These are phyloP conservation scores for Colletotrichum siamense DNA, from an alignment of 2,329 filamentous ascomycete genomes.

Conservation along the genomic window DNA sequence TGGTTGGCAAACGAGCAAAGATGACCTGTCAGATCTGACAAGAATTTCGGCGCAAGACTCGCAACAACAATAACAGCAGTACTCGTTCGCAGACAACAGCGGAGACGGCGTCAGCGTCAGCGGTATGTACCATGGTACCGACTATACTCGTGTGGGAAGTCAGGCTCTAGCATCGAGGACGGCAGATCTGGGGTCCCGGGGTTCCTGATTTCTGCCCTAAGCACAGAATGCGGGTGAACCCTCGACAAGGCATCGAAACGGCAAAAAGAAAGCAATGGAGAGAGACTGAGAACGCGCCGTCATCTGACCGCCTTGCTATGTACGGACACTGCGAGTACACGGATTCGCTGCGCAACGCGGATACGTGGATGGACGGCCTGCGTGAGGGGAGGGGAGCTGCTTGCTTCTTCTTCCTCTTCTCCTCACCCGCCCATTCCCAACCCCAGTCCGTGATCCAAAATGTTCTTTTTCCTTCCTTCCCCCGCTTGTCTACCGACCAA, in stretches of 20 bases:
- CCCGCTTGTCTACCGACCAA: neutral
- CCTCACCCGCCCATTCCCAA: neutral
- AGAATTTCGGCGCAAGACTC: slow-evolving; percentile 2
- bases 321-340: neutral
- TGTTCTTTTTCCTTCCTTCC: neutral
- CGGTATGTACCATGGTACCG: neutral
- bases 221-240: neutral
- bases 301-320: neutral
- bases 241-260: neutral
- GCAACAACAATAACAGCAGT: neutral
- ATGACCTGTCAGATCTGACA: slow-evolving; percentile 21
- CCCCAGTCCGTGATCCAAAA: neutral
- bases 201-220: neutral
- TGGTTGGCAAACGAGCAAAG: slow-evolving; percentile 9
- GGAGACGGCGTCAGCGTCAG: neutral
- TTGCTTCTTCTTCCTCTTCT: neutral
- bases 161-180: neutral
- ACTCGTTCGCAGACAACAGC: neutral
- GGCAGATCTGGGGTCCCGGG: neutral
- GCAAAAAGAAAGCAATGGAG: neutral
- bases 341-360: neutral
- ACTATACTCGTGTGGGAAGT: neutral
- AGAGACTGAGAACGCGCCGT: neutral
- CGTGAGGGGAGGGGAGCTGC: neutral
- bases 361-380: neutral